These are phyloP conservation scores for Lactifluus rugatus DNA, from an alignment of 768 basidiomycete genomes.

Conservation along the genomic window DNA sequence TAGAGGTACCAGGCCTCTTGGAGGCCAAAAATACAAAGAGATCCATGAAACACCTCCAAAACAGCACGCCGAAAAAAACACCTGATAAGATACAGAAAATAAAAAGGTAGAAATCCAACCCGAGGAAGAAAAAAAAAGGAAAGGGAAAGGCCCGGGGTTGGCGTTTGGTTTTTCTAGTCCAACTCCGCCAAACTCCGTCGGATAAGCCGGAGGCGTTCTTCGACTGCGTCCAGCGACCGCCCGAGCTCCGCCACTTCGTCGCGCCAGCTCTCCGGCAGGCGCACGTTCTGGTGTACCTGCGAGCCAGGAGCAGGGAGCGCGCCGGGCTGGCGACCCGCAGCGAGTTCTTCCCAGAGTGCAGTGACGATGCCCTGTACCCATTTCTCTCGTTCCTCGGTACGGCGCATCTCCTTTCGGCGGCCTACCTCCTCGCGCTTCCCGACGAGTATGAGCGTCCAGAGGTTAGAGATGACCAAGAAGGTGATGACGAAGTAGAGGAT, in stretches of 20 bases:
- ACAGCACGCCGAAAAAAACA: neutral
- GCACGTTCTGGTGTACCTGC: neutral
- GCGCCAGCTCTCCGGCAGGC: slow-evolving; percentile 17
- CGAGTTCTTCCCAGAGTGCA: slow-evolving; percentile 64
- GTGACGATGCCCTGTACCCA: slow-evolving; percentile 67
- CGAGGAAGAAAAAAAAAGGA: neutral
- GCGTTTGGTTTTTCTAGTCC: neutral
- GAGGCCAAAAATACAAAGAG: no score
- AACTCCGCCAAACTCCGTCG: slow-evolving; percentile 8
- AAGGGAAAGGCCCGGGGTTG: no score
- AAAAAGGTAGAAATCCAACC: neutral
- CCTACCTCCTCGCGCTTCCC: slow-evolving; percentile 39
- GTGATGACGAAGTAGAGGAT: slow-evolving; percentile 68
- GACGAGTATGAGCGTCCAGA: slow-evolving; percentile 52
- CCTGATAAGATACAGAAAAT: neutral
- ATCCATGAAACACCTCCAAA: no score
- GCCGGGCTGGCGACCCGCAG: slow-evolving; percentile 32
- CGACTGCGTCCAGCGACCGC: slow-evolving; percentile 10
- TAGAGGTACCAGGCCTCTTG: no score
- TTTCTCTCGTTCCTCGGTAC: slow-evolving; percentile 59
- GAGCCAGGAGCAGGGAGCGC: neutral
- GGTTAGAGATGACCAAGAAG: slow-evolving; percentile 62
- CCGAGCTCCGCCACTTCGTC: slow-evolving; percentile 9
- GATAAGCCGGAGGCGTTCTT: slow-evolving; percentile 13
- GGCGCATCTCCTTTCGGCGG: slow-evolving; percentile 38